Conservation (phyloP, 2,329 filamentous ascomycete species). For the Furcasterigmium furcatum region DNA sequence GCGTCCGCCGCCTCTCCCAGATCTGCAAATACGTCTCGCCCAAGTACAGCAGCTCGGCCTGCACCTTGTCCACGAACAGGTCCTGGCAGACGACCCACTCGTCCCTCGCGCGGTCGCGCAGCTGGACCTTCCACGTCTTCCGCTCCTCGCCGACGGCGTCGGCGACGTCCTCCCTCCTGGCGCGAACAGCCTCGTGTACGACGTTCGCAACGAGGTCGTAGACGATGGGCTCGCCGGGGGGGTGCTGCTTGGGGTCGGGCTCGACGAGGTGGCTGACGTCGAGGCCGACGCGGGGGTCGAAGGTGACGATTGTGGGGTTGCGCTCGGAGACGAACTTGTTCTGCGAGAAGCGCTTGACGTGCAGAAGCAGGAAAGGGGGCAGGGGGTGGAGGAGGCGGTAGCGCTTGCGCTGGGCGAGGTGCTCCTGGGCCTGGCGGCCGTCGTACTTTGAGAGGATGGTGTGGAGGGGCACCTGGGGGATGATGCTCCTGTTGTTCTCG, state of each 20-base stretch:
- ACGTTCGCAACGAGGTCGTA: conserved; percentile 97
- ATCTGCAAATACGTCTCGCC: conserved; percentile 95
- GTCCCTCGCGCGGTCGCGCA: conserved; percentile 74
- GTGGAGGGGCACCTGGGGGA: conserved; percentile 83
- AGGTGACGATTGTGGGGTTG: conserved; percentile 97
- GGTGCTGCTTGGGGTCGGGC: conserved; percentile 70
- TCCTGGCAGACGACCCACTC: conserved; percentile 96
- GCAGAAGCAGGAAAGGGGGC: conserved; percentile 86
- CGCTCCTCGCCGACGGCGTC: conserved; percentile 75
- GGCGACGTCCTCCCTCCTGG: conserved; percentile 73
- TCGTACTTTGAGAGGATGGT: conserved; percentile 91
- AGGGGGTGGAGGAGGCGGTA: conserved; percentile 89
- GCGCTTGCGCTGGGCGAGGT: conserved; percentile 80
- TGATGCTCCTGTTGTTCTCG: conserved; percentile 91
- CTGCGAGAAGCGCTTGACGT: conserved; percentile 93
- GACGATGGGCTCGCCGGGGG: conserved; percentile 77
- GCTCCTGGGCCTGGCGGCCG: conserved; percentile 81
- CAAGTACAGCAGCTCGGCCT: conserved; percentile 85
- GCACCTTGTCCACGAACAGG: conserved; percentile 84
- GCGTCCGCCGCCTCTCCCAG: conserved; percentile 78
- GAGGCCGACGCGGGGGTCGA: conserved; percentile 70
- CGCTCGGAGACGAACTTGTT: conserved; percentile 97
- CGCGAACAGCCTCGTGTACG: conserved; percentile 77
- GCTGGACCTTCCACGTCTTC: conserved; percentile 92
- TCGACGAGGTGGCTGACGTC: conserved; percentile 91